Percentiles rank a stretch among this genome's conserved stretches.
Conservation (phyloP, 208 protist species). For the Crithidia sp. region DNA sequence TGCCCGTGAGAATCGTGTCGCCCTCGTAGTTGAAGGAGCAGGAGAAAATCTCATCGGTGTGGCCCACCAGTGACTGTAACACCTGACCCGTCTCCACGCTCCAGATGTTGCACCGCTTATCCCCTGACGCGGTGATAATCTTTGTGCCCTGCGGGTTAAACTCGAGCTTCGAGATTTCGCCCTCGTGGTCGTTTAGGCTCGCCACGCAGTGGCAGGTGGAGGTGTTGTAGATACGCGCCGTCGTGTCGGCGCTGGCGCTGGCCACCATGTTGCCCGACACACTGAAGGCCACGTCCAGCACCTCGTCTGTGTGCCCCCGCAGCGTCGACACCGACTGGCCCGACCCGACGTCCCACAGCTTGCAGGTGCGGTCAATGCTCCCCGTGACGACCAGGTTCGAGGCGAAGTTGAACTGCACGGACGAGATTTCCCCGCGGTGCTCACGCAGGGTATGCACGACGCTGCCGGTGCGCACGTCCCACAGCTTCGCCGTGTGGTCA, state of each 20-base stretch:
- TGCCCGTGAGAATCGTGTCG: conserved; percentile 96
- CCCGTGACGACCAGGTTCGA: conserved; percentile 92
- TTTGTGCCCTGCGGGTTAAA: conserved; percentile 97
- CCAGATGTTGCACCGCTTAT: conserved; percentile 96
- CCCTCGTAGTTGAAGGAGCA: conserved; percentile 97
- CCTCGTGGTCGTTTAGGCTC: conserved; percentile 92
- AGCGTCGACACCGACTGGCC: conserved; percentile 91
- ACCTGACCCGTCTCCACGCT: conserved; percentile 83
- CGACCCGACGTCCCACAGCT: conserved; percentile 94
- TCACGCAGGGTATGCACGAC: conserved; percentile 89
- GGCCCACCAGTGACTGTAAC: conserved; percentile 93
- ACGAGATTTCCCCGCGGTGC: conserved; percentile 95
- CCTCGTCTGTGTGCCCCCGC: conserved; percentile 92
- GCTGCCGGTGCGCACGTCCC: conserved; percentile 90
- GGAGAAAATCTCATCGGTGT: conserved; percentile 97
- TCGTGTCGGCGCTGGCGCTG: conserved; percentile 95
- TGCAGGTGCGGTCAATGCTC: conserved; percentile 95
- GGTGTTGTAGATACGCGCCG: conserved; percentile 93
- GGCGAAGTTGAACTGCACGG: conserved; percentile 93
- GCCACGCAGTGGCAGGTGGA: conserved; percentile 88
- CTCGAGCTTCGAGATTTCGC: conserved; percentile 94
- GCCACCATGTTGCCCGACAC: conserved; percentile 87
- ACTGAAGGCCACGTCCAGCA: conserved; percentile 95
- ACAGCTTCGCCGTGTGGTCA: conserved; percentile 94
- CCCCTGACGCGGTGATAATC: conserved; percentile 93